Conservation (phyloP, 495 filamentous ascomycete genomes). For the Daldinia grandis region DNA sequence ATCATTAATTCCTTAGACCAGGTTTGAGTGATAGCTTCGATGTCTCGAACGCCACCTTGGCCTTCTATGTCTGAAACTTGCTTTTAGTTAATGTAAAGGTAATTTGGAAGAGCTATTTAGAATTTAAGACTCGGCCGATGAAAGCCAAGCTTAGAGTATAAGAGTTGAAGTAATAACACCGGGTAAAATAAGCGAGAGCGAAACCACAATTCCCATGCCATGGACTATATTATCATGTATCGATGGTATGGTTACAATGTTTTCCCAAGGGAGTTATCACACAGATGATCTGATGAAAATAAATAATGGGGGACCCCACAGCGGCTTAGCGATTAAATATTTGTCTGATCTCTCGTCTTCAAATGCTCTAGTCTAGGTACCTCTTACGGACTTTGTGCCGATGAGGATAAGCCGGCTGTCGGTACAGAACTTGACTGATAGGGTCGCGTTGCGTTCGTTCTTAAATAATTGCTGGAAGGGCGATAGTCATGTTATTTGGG, state of each 20-base stretch:
- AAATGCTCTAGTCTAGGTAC: background rate
- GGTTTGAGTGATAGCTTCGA: slow-evolving; percentile 46
- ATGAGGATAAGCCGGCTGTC: background rate
- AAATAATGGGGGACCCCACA: slow-evolving; percentile 5
- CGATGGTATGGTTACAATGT: background rate
- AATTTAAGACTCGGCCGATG: background rate
- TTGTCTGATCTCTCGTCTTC: slow-evolving; percentile 3
- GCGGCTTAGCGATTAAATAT: slow-evolving; percentile 3
- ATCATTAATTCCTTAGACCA: slow-evolving; percentile 45
- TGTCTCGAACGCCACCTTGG: slow-evolving; percentile 46
- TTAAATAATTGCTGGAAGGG: no score
- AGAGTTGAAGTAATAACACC: background rate
- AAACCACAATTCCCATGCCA: background rate
- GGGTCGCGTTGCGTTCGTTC: no score
- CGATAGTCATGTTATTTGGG: no score
- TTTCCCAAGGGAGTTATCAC: background rate
- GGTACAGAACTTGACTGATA: background rate
- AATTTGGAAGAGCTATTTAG: background rate
- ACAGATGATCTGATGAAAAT: slow-evolving; percentile 18
- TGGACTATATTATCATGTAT: background rate
- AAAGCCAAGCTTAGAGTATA: background rate
- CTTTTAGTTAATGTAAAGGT: slow-evolving; percentile 1
- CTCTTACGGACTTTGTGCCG: background rate
- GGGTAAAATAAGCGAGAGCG: background rate
- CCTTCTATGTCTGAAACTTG: slow-evolving; percentile 5